phyloP scores from a whole-genome alignment of 2,329 filamentous ascomycete species.

The Ceratocystis huliohia region DNA sequence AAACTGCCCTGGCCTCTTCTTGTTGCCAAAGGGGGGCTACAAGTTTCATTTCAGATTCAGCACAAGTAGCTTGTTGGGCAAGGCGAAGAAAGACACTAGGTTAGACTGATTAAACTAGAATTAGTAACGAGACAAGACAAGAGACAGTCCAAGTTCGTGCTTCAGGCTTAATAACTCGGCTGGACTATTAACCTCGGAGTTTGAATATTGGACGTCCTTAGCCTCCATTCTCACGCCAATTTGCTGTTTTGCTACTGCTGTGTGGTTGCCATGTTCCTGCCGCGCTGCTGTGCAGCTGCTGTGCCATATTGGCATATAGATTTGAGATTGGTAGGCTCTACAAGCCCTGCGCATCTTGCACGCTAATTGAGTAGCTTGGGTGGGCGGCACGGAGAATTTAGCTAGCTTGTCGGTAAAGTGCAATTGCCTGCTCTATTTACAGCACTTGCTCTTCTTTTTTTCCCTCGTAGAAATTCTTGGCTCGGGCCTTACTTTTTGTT shows the following conservation, averaged over 20 bases:
- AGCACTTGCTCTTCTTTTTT: neutral
- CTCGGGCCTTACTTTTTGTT: neutral
- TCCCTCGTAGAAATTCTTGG: neutral
- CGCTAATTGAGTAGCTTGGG: neutral
- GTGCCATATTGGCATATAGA: neutral
- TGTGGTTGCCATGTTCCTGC: too few relatives aligned
- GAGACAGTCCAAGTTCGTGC: too few relatives aligned
- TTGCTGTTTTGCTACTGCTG: too few relatives aligned
- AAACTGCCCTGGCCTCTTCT: too few relatives aligned
- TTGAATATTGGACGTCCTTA: too few relatives aligned
- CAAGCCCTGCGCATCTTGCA: neutral
- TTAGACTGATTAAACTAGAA: neutral
- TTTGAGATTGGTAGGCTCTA: neutral
- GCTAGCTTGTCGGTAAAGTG: neutral
- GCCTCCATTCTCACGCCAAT: too few relatives aligned
- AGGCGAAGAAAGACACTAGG: neutral
- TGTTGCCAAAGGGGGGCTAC: neutral
- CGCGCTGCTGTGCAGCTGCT: neutral
- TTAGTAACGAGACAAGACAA: neutral
- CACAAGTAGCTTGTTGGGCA: neutral
- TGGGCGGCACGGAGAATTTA: slow-evolving; percentile 4
- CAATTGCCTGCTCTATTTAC: slow-evolving; percentile 3
- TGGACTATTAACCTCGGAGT: neutral
- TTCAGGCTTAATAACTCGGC: too few relatives aligned
- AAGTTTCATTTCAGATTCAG: neutral